Conservation (phyloP, 441 rosid genomes). For the Syzygium syzygioides region DNA sequence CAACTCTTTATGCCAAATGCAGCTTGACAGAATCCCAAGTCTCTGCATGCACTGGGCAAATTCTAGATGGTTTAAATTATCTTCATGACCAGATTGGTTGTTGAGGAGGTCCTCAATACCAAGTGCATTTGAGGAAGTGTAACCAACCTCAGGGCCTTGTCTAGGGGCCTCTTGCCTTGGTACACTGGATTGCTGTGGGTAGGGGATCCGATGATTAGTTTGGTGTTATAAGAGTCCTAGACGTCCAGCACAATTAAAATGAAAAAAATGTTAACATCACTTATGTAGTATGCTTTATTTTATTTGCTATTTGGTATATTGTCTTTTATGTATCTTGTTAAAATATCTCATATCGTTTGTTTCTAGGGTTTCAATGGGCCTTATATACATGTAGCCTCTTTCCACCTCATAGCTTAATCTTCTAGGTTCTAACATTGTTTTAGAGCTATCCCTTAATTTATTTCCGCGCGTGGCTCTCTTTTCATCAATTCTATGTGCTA, state of each 20-base stretch:
- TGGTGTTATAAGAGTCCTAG: background rate
- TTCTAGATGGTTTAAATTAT: conserved; percentile 2
- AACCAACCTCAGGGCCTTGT: background rate
- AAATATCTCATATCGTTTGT: background rate
- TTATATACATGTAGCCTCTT: background rate
- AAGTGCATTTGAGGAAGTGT: background rate
- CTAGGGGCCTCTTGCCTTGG: background rate
- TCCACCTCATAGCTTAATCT: background rate
- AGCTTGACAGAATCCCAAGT: background rate
- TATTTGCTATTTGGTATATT: background rate
- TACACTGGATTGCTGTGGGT: background rate
- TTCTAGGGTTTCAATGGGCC: background rate
- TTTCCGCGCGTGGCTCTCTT: background rate
- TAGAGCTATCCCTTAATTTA: background rate
- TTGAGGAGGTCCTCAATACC: background rate
- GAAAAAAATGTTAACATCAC: background rate
- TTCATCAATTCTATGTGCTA: background rate
- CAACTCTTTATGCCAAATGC: background rate
- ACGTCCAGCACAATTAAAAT: background rate
- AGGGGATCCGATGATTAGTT: background rate
- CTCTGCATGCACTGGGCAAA: conserved; percentile 2
- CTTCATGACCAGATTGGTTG: background rate
- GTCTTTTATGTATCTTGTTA: background rate
- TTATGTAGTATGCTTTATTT: background rate
- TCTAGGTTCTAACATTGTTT: background rate